Evolutionary conservation across 345 rosid species (phyloP).

Genomic region (Camelina sativa): DNA sequence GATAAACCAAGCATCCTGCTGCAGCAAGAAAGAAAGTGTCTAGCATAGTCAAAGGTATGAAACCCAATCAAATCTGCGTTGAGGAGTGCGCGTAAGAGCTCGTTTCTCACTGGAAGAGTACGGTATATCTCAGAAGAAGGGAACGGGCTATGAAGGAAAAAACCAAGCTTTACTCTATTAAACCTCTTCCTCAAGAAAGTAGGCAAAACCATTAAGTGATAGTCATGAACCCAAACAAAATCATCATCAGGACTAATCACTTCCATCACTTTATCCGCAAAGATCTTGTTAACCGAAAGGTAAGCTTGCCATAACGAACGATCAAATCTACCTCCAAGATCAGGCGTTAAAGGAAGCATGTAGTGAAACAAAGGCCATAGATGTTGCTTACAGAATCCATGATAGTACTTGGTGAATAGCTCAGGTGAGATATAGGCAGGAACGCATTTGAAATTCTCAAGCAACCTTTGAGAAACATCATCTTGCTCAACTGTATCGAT

Average conservation of each 20-base stretch:
- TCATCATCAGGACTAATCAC: slow-evolving; percentile 95
- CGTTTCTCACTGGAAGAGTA: slow-evolving; percentile 87
- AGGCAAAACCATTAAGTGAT: slow-evolving; percentile 93
- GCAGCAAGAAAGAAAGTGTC: slow-evolving; percentile 93
- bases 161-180: slow-evolving; percentile 88
- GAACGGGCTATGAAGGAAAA: slow-evolving; percentile 92
- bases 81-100: slow-evolving; percentile 79
- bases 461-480: slow-evolving; percentile 77
- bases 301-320: slow-evolving; percentile 93
- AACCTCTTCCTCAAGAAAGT: slow-evolving; percentile 90
- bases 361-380: slow-evolving; percentile 97
- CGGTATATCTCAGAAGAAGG: slow-evolving; percentile 95
- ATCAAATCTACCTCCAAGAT: slow-evolving; percentile 87
- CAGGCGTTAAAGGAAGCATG: slow-evolving; percentile 92
- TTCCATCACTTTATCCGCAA: slow-evolving; percentile 95
- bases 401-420: slow-evolving; percentile 78
- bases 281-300: slow-evolving; percentile 90
- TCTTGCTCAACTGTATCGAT: slow-evolving; percentile 72
- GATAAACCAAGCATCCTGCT: slow-evolving; percentile 94
- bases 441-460: slow-evolving; percentile 90
- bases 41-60: slow-evolving; percentile 95
- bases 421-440: slow-evolving; percentile 86
- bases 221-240: slow-evolving; percentile 94
- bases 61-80: slow-evolving; percentile 88
- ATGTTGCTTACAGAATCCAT: slow-evolving; percentile 93